Percentiles rank a stretch among this genome's conserved stretches.
Conservation (phyloP, 768 basidiomycete genomes). For the Agaricus sinodeliciosus region DNA sequence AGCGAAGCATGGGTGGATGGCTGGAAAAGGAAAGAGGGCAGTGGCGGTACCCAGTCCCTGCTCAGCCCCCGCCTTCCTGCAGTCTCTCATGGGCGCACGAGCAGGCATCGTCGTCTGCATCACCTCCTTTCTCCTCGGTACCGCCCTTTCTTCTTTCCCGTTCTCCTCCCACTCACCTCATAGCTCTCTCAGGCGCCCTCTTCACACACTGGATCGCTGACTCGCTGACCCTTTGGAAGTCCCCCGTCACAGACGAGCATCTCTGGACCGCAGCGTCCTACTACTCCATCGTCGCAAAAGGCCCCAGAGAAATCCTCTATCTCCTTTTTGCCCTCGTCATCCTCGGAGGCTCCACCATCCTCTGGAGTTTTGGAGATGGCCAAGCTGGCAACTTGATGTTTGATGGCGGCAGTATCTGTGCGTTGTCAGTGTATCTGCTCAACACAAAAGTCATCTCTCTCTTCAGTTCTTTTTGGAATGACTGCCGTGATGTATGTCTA, state of each 20-base stretch:
- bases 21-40: too few relatives aligned
- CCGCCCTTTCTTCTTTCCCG: conserved; percentile 13
- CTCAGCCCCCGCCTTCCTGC: neutral
- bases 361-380: conserved; percentile 75
- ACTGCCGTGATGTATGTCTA: conserved; percentile 68
- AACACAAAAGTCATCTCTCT: conserved; percentile 1
- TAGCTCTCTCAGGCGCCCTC: conserved; percentile 48
- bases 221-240: conserved; percentile 84
- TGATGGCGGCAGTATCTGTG: conserved; percentile 84
- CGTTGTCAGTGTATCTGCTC: conserved; percentile 21
- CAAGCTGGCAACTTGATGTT: conserved; percentile 86
- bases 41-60: neutral
- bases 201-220: conserved; percentile 95
- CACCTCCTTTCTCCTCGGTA: conserved; percentile 78
- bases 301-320: conserved; percentile 50
- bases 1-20: neutral
- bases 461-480: conserved; percentile 71
- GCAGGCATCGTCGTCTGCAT: conserved; percentile 68
- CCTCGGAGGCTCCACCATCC: conserved; percentile 59
- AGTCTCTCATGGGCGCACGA: conserved; percentile 55
- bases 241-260: conserved; percentile 77
- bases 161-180: neutral
- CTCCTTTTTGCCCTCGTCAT: conserved; percentile 48
- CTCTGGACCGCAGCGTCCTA: conserved; percentile 80
- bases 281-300: conserved; percentile 71